Conservation (phyloP, 768 basidiomycete genomes). For the Strobilomyces dryophilus region DNA sequence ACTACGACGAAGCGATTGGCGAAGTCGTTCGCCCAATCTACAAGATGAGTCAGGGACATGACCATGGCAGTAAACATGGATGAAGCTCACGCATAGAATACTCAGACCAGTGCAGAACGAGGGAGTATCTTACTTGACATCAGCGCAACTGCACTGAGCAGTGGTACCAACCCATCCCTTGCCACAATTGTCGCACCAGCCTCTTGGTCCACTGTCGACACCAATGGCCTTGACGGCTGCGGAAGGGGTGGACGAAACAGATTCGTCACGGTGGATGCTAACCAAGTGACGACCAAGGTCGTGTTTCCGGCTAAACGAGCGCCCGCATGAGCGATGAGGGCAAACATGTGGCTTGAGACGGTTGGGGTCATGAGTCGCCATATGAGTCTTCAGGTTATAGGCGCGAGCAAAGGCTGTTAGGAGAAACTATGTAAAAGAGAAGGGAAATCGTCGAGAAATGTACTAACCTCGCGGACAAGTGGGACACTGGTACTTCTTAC, state of each 20-base stretch:
- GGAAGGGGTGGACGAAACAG: conserved; percentile 40
- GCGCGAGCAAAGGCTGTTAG: conserved; percentile 81
- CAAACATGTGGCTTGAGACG: conserved; percentile 87
- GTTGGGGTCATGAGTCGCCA: conserved; percentile 92
- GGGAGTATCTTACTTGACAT: conserved; percentile 50
- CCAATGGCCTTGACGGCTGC: conserved; percentile 52
- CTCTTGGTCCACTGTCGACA: conserved; percentile 56
- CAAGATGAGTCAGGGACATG: conserved; percentile 16
- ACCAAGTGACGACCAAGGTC: conserved; percentile 88
- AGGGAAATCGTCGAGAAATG: background rate
- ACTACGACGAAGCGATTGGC: conserved; percentile 39
- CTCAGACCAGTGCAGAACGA: conserved; percentile 2
- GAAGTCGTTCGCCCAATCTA: conserved; percentile 33
- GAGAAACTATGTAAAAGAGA: background rate
- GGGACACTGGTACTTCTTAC: conserved; percentile 76
- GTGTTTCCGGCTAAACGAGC: conserved; percentile 93
- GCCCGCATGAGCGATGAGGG: conserved; percentile 78
- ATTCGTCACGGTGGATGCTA: conserved; percentile 77
- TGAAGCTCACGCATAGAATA: conserved; percentile 27
- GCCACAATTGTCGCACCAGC: conserved; percentile 75
- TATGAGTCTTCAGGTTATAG: conserved; percentile 93
- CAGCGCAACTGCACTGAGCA: conserved; percentile 56
- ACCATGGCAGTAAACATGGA: background rate
- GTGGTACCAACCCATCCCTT: conserved; percentile 58
- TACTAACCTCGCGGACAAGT: conserved; percentile 66